Evolutionary conservation across 106 monocot genomes (phyloP).

Genomic region (Phalaenopsis aphrodite): DNA sequence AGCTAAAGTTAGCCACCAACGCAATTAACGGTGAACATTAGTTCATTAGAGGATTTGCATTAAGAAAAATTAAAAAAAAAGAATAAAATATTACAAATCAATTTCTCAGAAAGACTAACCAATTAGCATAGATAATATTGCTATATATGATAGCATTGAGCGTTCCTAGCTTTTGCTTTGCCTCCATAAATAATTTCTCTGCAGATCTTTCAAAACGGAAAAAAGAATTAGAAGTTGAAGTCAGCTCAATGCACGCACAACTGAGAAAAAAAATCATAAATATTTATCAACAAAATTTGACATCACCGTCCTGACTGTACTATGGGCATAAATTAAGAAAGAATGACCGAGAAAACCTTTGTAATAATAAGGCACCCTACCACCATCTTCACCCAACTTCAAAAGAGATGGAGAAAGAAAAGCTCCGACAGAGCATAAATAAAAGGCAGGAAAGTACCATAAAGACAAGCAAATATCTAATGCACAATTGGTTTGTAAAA

Average conservation of each 20-base stretch:
- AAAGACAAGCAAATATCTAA: too few species aligned
- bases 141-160: constrained; percentile 86
- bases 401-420: neutral
- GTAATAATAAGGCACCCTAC: neutral
- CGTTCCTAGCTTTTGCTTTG: constrained; percentile 53
- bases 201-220: constrained; percentile 72
- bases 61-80: neutral
- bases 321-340: neutral
- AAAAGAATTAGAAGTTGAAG: constrained; percentile 17
- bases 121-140: constrained; percentile 96
- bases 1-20: neutral
- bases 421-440: too few species aligned
- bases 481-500: too few species aligned
- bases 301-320: neutral
- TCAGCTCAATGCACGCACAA: neutral
- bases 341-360: neutral
- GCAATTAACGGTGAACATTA: neutral
- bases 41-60: neutral
- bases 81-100: neutral
- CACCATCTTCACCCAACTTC: neutral
- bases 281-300: neutral
- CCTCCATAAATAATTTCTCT: constrained; percentile 81
- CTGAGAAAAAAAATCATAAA: neutral
- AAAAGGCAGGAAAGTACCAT: too few species aligned
- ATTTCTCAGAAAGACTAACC: constrained; percentile 46